These are phyloP conservation scores for Fusarium paranaense DNA, from an alignment of 2,329 filamentous ascomycete species.

Conservation along the genomic window DNA sequence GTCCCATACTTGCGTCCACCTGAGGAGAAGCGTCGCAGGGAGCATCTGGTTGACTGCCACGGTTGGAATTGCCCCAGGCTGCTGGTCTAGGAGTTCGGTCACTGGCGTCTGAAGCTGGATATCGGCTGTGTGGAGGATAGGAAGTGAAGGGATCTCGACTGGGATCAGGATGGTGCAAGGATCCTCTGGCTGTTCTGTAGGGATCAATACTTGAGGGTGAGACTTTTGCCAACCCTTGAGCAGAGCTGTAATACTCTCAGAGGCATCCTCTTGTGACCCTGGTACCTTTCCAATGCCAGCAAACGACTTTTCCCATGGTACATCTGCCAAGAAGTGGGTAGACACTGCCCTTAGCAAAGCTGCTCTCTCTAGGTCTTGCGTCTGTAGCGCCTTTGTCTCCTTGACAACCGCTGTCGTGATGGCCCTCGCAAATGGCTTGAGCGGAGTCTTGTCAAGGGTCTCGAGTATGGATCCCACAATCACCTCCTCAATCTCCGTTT, in stretches of 20 bases:
- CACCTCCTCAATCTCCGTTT: conserved; percentile 74
- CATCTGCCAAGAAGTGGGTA: conserved; percentile 59
- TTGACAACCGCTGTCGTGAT: conserved; percentile 58
- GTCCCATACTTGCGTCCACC: conserved; percentile 74
- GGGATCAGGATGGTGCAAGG: conserved; percentile 82
- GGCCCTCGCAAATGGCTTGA: conserved; percentile 61
- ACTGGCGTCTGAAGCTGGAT: conserved; percentile 63
- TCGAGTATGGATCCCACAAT: conserved; percentile 58
- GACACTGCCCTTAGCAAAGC: conserved; percentile 64
- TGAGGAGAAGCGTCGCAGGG: conserved; percentile 69
- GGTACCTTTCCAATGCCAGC: conserved; percentile 59
- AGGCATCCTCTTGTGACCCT: conserved; percentile 49
- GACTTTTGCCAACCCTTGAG: conserved; percentile 51
- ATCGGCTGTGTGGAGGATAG: conserved; percentile 84
- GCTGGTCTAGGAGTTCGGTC: conserved; percentile 45
- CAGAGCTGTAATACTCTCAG: conserved; percentile 40
- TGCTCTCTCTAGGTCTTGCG: conserved; percentile 66
- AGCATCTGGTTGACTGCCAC: conserved; percentile 74
- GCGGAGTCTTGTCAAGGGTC: conserved; percentile 53
- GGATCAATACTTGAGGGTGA: conserved; percentile 44
- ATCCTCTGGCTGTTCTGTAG: conserved; percentile 45
- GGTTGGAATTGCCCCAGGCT: conserved; percentile 54
- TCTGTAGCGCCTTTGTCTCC: conserved; percentile 58
- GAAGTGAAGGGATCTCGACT: conserved; percentile 86
- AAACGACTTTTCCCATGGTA: conserved; percentile 64